Evolutionary conservation across 495 filamentous ascomycete species (phyloP), one percentile per base, ranked within the genome.

Genomic region (Alectoria sarmentosa): DNA sequence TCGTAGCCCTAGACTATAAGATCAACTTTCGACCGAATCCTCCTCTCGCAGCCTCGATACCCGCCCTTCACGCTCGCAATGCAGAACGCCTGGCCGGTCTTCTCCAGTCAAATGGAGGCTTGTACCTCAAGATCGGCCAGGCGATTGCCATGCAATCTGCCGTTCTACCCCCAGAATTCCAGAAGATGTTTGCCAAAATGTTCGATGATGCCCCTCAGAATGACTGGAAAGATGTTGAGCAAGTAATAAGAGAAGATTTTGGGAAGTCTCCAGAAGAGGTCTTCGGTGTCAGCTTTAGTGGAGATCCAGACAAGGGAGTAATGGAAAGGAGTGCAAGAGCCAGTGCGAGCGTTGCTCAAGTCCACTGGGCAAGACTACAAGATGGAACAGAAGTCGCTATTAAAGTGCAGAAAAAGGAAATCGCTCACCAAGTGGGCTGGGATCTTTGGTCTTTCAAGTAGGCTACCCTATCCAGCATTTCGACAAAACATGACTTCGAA

Each of bases 141-240:
- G 94, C 94, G 10, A 92, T 98, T 63, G 94, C 93, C 30, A 98
- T 97, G 94, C 94, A 98, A 79, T 91, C 88, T 60, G 93, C 92
- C 3, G 85, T 97, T 48, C 74, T 98, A 59, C 94, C 94, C 17
- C 89, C 91, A 10, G 90, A 96, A 73, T 97, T 97, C 71, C 91
- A 96, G 79, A 83, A 84, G 65, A 96, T 96, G 90, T 98, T 98
- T 71, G 80, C 88, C 42, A 83, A 86, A 65, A 96, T 98, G 90
- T 98, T 98, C 74, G 94, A 97, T 70, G 94, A 98, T 79, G 95
- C 94, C 60, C 91, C 92, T 32, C 92, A 96, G 81, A 95, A 96
- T 72, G 78, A 78, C n/a, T 96, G 90, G 91, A 80, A 80, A 71
- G 88, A 91, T n/a, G 88, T 95, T 5, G 89, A 96, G 78, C 83